Base-by-base conservation (phyloP, 2,329 filamentous ascomycete genomes). In the Byssoonygena ceratinophila region DNA sequence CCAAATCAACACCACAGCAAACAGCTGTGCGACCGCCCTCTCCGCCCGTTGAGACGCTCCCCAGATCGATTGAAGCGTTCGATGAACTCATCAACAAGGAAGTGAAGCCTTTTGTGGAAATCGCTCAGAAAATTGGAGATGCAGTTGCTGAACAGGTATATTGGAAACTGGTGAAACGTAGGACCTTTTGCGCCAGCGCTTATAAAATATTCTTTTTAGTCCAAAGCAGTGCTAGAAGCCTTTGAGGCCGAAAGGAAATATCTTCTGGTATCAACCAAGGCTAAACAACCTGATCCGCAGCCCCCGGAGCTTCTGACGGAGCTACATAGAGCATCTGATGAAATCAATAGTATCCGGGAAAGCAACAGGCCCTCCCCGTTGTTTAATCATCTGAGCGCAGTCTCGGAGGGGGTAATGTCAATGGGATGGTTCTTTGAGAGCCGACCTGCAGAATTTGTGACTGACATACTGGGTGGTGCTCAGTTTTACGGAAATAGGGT, bases 401-500 rank as follows among this genome's bases (percentile, higher is more conserved):
- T 97, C 27, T 83, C 88, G 0, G 91, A 97, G 64, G 90, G 90
- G 59, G 90, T 95, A 59, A 84, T 87, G 64, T 83, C 89, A 36
- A 74, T 98, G 54, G 87, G 86, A 31, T 98, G 92, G 92, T 85
- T 97, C 54, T 80, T 92, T 46, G 86, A 94, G 49, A 78, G 74
- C 58, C 89, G 88, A 65, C 92, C 92, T 1, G 83, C 80, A 58
- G 90, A 92, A 64, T 87, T 90, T 62, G 85, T 97, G 44, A 83
- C 83, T 44, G 90, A 95, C 60, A 84, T 84, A 54, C 76, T 94
- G 18, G 83, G 84, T 27, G 84, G 88, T 47, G 87, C 90, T 37
- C 85, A 97, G 67, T 94, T 94, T 73, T 96, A 87, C 62, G 92
- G 92, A 31, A 97, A 98, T 74, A 82, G 90, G 61, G 87, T 98